These are phyloP conservation scores for Exophiala bonariae DNA, from an alignment of 2,329 filamentous ascomycete species.

Conservation along the genomic window DNA sequence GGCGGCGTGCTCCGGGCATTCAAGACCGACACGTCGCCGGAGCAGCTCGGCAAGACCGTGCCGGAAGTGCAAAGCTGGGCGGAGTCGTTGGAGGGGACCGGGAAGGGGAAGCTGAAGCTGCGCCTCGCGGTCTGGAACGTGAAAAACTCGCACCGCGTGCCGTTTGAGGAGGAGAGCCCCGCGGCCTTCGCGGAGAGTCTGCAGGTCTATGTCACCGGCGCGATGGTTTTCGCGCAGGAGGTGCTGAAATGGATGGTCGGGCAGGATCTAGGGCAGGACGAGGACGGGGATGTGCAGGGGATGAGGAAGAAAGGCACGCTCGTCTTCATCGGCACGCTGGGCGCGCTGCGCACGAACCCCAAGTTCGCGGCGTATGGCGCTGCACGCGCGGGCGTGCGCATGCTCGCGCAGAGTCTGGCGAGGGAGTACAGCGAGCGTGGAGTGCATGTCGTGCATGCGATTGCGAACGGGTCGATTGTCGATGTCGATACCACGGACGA, in stretches of 20 bases:
- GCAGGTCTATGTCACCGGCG: slow-evolving; percentile 55
- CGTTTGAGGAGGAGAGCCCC: slow-evolving; percentile 56
- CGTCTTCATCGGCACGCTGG: slow-evolving; percentile 59
- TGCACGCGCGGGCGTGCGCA: slow-evolving; percentile 52
- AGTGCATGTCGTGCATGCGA: slow-evolving; percentile 60
- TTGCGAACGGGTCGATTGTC: slow-evolving; percentile 53
- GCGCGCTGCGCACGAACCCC: slow-evolving; percentile 54
- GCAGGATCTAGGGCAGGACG: slow-evolving; percentile 35
- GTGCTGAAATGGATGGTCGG: slow-evolving; percentile 39
- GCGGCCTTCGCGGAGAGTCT: slow-evolving; percentile 51
- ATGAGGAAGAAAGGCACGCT: slow-evolving; percentile 58
- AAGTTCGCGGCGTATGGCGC: slow-evolving; percentile 58
- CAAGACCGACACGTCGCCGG: slow-evolving; percentile 50
- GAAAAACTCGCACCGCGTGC: slow-evolving; percentile 56
- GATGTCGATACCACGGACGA: slow-evolving; percentile 11
- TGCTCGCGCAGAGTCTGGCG: slow-evolving; percentile 57
- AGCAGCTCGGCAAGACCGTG: slow-evolving; percentile 50
- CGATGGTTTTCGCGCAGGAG: slow-evolving; percentile 57
- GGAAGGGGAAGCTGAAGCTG: slow-evolving; percentile 52
- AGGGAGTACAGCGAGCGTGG: slow-evolving; percentile 59
- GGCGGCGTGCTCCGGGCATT: slow-evolving; percentile 53
- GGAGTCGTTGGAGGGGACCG: slow-evolving; percentile 25
- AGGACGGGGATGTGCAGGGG: background rate
- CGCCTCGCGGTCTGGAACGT: slow-evolving; percentile 57
- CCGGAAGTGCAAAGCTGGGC: slow-evolving; percentile 41